Evolutionary conservation across 345 rosid genomes (phyloP).

Genomic region (Erysimum cheiranthoides): DNA sequence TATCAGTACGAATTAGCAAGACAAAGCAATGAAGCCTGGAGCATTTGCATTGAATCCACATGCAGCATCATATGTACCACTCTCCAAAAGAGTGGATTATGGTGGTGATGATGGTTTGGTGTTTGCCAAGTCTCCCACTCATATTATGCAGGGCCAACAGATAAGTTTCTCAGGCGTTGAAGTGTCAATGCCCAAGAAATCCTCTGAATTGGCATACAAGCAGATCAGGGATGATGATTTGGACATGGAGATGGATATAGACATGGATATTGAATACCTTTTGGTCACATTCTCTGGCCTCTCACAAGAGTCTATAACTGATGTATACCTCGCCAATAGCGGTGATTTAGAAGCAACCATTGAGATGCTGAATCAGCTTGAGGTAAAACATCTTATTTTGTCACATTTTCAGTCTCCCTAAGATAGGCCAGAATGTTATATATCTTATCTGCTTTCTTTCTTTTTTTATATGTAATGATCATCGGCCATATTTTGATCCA

Average conservation of each 20-base stretch:
- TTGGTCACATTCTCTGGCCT: constrained; percentile 71
- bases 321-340: constrained; percentile 70
- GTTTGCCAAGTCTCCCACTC: constrained; percentile 42
- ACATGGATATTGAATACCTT: constrained; percentile 75
- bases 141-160: constrained; percentile 24
- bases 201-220: constrained; percentile 47
- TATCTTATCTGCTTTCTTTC: too few species aligned
- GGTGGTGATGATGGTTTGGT: constrained; percentile 40
- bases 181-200: constrained; percentile 42
- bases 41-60: constrained; percentile 79
- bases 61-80: constrained; percentile 79
- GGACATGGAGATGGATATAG: constrained; percentile 60
- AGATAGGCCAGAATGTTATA: not conserved
- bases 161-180: constrained; percentile 39
- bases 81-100: constrained; percentile 60
- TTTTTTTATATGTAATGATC: not conserved
- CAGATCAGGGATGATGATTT: constrained; percentile 66
- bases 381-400: constrained; percentile 51
- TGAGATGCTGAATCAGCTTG: constrained; percentile 89
- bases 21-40: constrained; percentile 63
- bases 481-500: constrained; percentile 6
- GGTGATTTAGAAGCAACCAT: constrained; percentile 75
- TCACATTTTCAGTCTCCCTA: not conserved
- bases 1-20: constrained; percentile 28
- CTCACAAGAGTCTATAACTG: constrained; percentile 78